Evolutionary conservation across 768 basidiomycete genomes (phyloP).

Genomic region (Panus rudis): DNA sequence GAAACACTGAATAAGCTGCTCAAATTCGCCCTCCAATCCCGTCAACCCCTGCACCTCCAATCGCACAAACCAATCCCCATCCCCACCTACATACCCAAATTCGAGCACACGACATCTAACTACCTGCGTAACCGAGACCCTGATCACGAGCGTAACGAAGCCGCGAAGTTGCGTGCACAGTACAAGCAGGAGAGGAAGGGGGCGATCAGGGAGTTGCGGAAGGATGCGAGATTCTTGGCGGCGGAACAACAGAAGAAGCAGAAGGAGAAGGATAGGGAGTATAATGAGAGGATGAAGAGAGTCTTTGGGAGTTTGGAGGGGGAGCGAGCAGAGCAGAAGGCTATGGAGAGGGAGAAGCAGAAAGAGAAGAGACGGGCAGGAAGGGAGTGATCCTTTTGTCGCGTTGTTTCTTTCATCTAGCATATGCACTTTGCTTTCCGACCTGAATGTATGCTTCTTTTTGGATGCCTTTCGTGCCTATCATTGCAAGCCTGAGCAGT

Average conservation of each 20-base stretch:
- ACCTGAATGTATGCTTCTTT: too few species aligned
- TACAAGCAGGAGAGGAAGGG: slow-evolving; percentile 97
- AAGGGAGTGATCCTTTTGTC: slow-evolving; percentile 41
- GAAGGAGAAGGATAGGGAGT: slow-evolving; percentile 74
- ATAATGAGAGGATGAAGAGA: slow-evolving; percentile 78
- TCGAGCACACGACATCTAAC: slow-evolving; percentile 69
- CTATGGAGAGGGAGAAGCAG: slow-evolving; percentile 75
- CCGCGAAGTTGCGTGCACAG: slow-evolving; percentile 75
- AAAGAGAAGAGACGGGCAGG: slow-evolving; percentile 74
- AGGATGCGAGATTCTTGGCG: slow-evolving; percentile 92
- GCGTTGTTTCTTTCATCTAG: slow-evolving; percentile 3
- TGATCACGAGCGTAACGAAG: slow-evolving; percentile 84
- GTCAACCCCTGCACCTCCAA: slow-evolving; percentile 79
- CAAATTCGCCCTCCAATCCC: slow-evolving; percentile 63
- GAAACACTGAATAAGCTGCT: slow-evolving; percentile 57
- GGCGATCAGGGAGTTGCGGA: slow-evolving; percentile 91
- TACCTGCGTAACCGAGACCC: slow-evolving; percentile 82
- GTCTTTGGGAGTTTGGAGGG: slow-evolving; percentile 72
- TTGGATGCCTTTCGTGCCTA: too few species aligned
- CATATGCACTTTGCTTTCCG: not conserved
- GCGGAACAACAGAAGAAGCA: slow-evolving; percentile 79
- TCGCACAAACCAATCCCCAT: slow-evolving; percentile 96
- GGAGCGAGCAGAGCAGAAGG: slow-evolving; percentile 94
- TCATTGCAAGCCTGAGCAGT: too few species aligned
- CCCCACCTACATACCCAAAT: slow-evolving; percentile 88